These are phyloP conservation scores for Colletotrichum sp. DNA, from an alignment of 2,329 filamentous ascomycete genomes.

Conservation along the genomic window DNA sequence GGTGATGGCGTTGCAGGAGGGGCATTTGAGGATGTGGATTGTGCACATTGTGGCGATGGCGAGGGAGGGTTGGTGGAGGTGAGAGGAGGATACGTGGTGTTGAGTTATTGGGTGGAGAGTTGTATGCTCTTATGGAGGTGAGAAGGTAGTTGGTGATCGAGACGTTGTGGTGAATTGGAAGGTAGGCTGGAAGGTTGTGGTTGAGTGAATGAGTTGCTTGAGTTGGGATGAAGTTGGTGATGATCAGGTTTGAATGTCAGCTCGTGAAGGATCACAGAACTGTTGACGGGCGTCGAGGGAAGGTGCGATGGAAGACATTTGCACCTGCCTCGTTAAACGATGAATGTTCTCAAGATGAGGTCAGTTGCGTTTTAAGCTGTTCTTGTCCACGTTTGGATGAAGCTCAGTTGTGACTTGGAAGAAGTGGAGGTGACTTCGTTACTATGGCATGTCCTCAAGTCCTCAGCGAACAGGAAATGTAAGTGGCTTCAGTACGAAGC, in stretches of 20 bases:
- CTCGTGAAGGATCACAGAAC: neutral
- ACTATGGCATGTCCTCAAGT: accelerated
- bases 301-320: neutral
- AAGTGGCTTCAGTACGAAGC: neutral
- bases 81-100: neutral
- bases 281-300: accelerated
- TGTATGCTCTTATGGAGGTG: neutral
- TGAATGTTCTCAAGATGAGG: accelerated
- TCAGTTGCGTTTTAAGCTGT: accelerated
- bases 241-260: accelerated
- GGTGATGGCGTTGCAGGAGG: neutral
- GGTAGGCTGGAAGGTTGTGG: neutral
- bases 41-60: neutral
- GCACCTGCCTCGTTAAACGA: neutral
- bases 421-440: accelerated
- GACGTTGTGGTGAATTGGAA: neutral
- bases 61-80: neutral
- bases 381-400: accelerated
- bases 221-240: neutral
- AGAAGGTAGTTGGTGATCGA: accelerated
- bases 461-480: accelerated
- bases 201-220: neutral
- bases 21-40: neutral
- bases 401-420: accelerated
- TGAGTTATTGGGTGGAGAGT: neutral